Evolutionary conservation across 2,329 filamentous ascomycete species (phyloP), one percentile per base, ranked within the genome.

Genomic region (Trichoderma sp.): DNA sequence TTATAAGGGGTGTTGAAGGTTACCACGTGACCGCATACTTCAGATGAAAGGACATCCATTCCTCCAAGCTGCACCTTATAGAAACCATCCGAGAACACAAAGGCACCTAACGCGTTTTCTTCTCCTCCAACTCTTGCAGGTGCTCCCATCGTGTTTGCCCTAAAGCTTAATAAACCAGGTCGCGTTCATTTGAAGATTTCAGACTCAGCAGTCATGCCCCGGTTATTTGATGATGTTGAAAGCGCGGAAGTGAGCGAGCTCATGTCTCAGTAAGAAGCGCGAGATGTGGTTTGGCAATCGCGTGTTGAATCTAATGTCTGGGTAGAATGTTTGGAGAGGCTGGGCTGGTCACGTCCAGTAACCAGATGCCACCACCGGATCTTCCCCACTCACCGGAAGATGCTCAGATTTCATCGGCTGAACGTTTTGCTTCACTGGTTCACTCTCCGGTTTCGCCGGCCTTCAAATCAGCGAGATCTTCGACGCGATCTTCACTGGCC

Each of bases 41-140:
- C 32, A 67, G 51, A 39, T 69, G 56, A 69, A 30, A 58, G 47
- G 57, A 34, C 56, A 61, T 43, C 60, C 36, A 61, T 43, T 69
- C 36, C 56, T 57, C 2, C 8, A 53, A 34, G 62, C 56, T n/a
- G 18, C 28, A 60, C n/a, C 47, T 24, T 21, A 3, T 53, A 6
- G n/a, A 36, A 58, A 58, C 14, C 24, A 32, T 14, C 36, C 36
- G 39, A 15, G 18, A 60, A 32, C 36, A 61, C 56, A 69, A 32
- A 7, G 30, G 21, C 9, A 8, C 26, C 39, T 8, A 32, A 21
- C 56, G 26, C 21, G 14, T 34, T 24, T 60, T 47, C 14, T 21
- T 21, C 26, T 69, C 26, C 21, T 69, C 24, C 21, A 24, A 5
- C 12, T 43, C 6, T 58, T 12, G 26, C 30, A 43, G n/a, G 28